Conservation (phyloP, 202 grass and related monocot species). For the Eragrostis tef region DNA sequence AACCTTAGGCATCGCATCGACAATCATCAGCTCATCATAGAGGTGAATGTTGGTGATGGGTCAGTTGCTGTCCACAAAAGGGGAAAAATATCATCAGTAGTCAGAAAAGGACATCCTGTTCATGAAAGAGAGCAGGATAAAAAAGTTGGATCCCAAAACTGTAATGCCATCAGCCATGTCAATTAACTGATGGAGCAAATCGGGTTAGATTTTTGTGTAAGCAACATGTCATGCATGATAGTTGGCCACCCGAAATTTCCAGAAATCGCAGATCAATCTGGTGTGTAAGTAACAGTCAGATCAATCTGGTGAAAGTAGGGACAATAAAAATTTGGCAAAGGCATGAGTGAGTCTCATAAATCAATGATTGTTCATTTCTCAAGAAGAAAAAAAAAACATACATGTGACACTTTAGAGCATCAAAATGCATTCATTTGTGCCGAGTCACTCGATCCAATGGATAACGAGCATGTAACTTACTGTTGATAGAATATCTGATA, state of each 20-base stretch:
- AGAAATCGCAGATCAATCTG: not conserved
- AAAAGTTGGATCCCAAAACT: not conserved
- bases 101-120: not conserved
- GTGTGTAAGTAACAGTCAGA: not conserved
- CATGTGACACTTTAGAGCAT: not conserved
- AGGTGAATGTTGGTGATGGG: not conserved
- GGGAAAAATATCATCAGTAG: not conserved
- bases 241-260: not conserved
- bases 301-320: conserved; percentile 1
- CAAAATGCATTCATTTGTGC: no score
- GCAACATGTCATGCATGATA: not conserved
- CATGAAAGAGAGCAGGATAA: not conserved
- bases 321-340: not conserved
- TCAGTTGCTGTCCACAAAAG: not conserved
- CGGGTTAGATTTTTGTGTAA: conserved; percentile 3
- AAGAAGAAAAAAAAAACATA: not conserved
- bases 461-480: not conserved
- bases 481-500: conserved; percentile 26
- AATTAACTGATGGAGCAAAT: conserved; percentile 2
- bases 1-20: not conserved
- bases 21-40: conserved; percentile 27
- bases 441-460: not conserved
- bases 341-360: not conserved
- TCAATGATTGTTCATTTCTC: not conserved
- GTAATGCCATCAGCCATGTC: not conserved